Base-by-base conservation (phyloP, 2,329 filamentous ascomycete genomes). In the Verticillium dahliae region DNA sequence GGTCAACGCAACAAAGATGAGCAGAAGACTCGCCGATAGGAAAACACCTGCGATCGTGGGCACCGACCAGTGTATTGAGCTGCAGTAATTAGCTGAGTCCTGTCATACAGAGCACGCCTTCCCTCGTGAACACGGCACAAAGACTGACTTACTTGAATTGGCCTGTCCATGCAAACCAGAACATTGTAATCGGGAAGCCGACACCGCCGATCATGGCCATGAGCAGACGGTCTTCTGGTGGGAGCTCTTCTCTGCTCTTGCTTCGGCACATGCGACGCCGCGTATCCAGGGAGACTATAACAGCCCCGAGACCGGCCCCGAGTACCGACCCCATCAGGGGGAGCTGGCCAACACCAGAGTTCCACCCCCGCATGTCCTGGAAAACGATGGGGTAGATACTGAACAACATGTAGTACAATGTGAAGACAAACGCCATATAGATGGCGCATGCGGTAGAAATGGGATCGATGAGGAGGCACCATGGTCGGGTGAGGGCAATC, bases 161-260 rank as follows among this genome's bases (percentile, higher is more conserved):
- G 1, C 75, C 79, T 1, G 82, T 83, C 85, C 85, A 88, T 0
- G 85, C 83, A 62, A 87, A 85, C 80, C 81, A 85, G 73, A 88
- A 86, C 63, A 88, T 78, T 13, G 83, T 78, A 14, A 85, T 69
- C 1, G 86, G 85, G 13, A 89, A 76, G 2, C 75, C 72, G 14
- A 83, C 63, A 4, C 80, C 75, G 4, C 80, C 84, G 10, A 80
- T 65, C 64, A 87, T 84, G 31, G 85, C 85, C 6, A 89, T 74
- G 0, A 85, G 82, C 0, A 91, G 77, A 0, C 88, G 81, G 22
- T 81, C 78, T 61, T 84, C 81, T 0, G 81, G 79, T 54, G 65
- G 4, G 64, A 59, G n/a, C 65, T 38, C 52, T 60, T 67, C 22
- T 62, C 80, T 76, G 0, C 77, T 79, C 2, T 66, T 65, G 2